Percentiles rank a stretch among this genome's conserved stretches.
phyloP scores from a whole-genome alignment of 352 stramenopile species.

The Phytophthora melonis region DNA sequence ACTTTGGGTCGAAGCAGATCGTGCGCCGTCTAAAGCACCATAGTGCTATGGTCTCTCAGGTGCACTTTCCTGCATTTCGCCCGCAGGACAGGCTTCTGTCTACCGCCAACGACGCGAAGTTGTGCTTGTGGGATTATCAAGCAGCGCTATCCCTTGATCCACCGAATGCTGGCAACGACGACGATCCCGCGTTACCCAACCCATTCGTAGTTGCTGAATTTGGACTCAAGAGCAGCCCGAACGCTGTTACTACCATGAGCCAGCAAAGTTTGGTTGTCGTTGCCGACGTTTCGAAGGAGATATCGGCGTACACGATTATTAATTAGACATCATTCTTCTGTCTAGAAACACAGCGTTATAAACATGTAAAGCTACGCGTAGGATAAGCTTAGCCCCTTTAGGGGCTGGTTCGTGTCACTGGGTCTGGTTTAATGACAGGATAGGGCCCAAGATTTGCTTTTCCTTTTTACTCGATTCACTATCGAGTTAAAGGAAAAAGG shows the following conservation, averaged over 20 bases:
- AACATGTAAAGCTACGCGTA: too few relatives aligned
- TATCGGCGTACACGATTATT: constrained; percentile 44
- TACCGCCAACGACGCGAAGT: constrained; percentile 71
- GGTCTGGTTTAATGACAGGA: too few relatives aligned
- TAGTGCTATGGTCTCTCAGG: constrained; percentile 61
- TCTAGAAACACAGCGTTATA: too few relatives aligned
- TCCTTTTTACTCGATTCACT: too few relatives aligned
- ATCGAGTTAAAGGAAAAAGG: too few relatives aligned
- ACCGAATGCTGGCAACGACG: constrained; percentile 11
- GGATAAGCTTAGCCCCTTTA: too few relatives aligned
- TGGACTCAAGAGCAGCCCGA: constrained; percentile 50
- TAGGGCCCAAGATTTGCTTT: too few relatives aligned
- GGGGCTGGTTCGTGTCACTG: too few relatives aligned
- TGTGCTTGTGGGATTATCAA: constrained; percentile 74
- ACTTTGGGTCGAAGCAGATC: constrained; percentile 68
- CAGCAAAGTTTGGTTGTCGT: constrained; percentile 67
- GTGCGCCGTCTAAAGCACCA: constrained; percentile 63
- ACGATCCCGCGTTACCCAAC: constrained; percentile 26
- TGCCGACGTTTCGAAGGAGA: constrained; percentile 57
- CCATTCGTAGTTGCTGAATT: constrained; percentile 63
- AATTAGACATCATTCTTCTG: background rate
- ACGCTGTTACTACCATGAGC: constrained; percentile 62
- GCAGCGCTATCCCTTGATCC: constrained; percentile 42
- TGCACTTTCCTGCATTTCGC: constrained; percentile 68
- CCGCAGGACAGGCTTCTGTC: constrained; percentile 65